Evolutionary conservation across 345 rosid genomes (phyloP).

Genomic region (Syzygium jambos): DNA sequence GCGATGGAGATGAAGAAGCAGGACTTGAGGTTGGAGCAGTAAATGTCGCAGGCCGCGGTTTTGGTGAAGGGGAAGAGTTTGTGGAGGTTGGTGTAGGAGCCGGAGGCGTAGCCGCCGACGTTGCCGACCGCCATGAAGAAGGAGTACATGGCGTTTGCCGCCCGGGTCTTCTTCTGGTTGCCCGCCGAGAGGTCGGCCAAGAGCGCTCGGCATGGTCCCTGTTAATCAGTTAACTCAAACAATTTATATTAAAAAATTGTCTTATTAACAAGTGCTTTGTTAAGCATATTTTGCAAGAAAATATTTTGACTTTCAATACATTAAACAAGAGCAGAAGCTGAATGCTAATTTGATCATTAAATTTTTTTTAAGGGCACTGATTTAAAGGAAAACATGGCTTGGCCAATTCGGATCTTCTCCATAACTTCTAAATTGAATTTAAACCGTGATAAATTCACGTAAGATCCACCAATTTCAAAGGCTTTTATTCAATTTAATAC

Average conservation of each 20-base stretch:
- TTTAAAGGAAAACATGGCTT: not conserved
- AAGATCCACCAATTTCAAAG: not conserved
- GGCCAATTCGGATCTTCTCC: not conserved
- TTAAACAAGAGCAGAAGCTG: not conserved
- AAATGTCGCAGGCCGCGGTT: constrained; percentile 33
- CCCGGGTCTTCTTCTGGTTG: constrained; percentile 23
- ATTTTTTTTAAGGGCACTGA: not conserved
- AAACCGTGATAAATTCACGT: not conserved
- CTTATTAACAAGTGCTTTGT: not conserved
- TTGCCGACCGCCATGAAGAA: constrained; percentile 50
- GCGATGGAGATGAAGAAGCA: constrained; percentile 36
- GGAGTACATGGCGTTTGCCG: constrained; percentile 24
- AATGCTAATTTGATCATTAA: not conserved
- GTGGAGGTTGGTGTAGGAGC: constrained; percentile 23
- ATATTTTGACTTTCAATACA: not conserved
- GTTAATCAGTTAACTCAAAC: not conserved
- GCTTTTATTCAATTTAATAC: not conserved
- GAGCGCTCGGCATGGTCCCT: constrained; percentile 25
- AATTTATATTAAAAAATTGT: not conserved
- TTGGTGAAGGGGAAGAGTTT: constrained; percentile 24
- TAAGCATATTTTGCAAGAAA: not conserved
- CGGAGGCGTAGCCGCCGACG: constrained; percentile 38
- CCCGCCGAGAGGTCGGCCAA: constrained; percentile 34
- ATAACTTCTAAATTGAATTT: not conserved
- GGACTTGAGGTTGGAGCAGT: constrained; percentile 42